phyloP scores from a whole-genome alignment of 2,329 filamentous ascomycete species.

The Colletotrichum filicis region DNA sequence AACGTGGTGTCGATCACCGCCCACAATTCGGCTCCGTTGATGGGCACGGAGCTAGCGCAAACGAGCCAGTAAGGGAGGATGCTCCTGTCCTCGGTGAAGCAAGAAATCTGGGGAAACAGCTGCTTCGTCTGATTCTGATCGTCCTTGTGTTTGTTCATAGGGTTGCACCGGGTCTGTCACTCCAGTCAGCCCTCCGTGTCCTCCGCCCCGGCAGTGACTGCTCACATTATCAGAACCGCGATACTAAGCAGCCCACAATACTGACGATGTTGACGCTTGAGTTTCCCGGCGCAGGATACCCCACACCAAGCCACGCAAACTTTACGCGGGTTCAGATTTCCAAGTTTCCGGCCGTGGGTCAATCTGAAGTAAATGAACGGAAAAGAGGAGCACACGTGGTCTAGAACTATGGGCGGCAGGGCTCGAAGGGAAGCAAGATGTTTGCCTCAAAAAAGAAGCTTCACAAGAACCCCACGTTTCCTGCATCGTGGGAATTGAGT shows the following conservation, averaged over 20 bases:
- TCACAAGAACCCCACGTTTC: neutral
- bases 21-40: slow-evolving; percentile 14
- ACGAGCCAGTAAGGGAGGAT: slow-evolving; percentile 15
- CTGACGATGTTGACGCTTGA: neutral
- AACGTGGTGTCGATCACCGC: slow-evolving; percentile 10
- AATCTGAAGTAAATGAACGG: neutral
- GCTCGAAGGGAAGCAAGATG: neutral
- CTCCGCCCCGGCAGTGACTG: neutral
- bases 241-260: neutral
- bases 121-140: slow-evolving; percentile 23
- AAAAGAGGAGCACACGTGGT: neutral
- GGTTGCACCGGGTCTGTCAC: neutral
- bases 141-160: neutral
- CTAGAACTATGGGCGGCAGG: neutral
- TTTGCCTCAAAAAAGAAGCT: neutral
- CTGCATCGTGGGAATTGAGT: neutral
- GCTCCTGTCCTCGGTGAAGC: neutral
- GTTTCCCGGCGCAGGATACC: neutral
- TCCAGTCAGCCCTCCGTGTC: neutral
- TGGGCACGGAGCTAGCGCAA: neutral
- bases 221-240: neutral
- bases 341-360: neutral
- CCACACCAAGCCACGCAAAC: neutral
- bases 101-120: slow-evolving; percentile 22
- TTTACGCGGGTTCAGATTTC: neutral